These are phyloP conservation scores for Coemansia sp. DNA, from an alignment of 192 early-diverging fungal species.

Conservation along the genomic window DNA sequence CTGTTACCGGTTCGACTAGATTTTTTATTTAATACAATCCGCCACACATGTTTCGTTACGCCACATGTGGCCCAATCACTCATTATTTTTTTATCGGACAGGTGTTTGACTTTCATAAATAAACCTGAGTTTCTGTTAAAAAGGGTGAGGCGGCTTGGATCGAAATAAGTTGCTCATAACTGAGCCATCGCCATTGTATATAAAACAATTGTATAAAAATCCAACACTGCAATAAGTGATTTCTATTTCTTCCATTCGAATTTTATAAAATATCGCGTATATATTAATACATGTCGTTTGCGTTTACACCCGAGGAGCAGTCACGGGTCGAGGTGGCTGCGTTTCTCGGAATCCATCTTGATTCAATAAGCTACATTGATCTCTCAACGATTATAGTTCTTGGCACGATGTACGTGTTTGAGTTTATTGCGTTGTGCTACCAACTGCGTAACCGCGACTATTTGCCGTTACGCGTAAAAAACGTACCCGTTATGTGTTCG, in stretches of 20 bases:
- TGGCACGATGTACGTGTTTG: constrained; percentile 33
- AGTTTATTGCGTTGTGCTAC: constrained; percentile 40
- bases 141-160: no score
- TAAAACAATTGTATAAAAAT: no score
- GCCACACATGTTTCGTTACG: no score
- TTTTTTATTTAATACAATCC: no score
- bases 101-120: no score
- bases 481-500: constrained; percentile 40
- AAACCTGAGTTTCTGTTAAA: no score
- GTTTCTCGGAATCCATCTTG: constrained; percentile 34
- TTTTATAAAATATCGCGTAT: no score
- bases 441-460: constrained; percentile 39
- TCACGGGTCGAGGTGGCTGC: constrained; percentile 28
- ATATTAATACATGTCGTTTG: constrained; percentile 21
- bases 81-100: not conserved
- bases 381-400: constrained; percentile 41
- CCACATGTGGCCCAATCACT: not conserved
- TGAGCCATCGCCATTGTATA: no score
- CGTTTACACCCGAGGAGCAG: constrained; percentile 28
- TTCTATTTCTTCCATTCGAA: no score
- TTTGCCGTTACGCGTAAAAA: constrained; percentile 39
- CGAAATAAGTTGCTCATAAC: no score
- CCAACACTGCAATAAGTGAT: no score
- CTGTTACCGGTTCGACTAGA: constrained; percentile 2
- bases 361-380: constrained; percentile 38